Conservation (phyloP, 768 basidiomycete genomes). For the Termitomyces eurrhizus region DNA sequence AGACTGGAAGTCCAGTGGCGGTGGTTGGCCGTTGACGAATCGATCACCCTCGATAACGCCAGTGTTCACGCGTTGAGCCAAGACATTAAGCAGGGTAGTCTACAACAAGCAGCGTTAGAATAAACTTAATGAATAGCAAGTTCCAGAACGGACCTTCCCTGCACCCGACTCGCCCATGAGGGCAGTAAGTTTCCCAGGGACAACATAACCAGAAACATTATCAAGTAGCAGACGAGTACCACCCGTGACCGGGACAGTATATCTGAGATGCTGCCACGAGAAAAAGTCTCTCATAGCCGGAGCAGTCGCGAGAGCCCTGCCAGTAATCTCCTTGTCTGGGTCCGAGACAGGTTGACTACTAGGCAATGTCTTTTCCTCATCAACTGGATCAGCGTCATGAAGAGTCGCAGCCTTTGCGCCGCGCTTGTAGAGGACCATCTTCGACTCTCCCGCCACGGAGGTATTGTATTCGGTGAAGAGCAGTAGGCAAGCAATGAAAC, state of each 20-base stretch:
- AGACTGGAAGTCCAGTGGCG: slow-evolving; percentile 57
- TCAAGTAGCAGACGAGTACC: slow-evolving; percentile 54
- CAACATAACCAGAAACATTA: slow-evolving; percentile 75
- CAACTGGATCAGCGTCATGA: slow-evolving; percentile 28
- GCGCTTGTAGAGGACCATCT: slow-evolving; percentile 64
- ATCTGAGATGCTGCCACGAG: slow-evolving; percentile 74
- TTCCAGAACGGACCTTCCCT: slow-evolving; percentile 34
- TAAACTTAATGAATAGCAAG: background rate
- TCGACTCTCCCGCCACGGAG: slow-evolving; percentile 29
- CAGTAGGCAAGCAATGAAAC: slow-evolving; percentile 55
- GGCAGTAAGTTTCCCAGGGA: slow-evolving; percentile 77
- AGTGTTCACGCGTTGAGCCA: slow-evolving; percentile 44
- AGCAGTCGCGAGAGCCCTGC: slow-evolving; percentile 34
- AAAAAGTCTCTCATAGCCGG: slow-evolving; percentile 58
- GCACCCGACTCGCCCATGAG: slow-evolving; percentile 63
- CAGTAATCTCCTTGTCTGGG: slow-evolving; percentile 20
- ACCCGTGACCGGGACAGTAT: slow-evolving; percentile 53
- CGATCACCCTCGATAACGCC: slow-evolving; percentile 50
- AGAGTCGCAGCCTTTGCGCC: slow-evolving; percentile 34
- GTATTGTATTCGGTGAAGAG: slow-evolving; percentile 54
- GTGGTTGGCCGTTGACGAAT: slow-evolving; percentile 50
- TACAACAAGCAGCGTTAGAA: background rate
- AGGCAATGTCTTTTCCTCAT: slow-evolving; percentile 30
- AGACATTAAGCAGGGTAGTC: slow-evolving; percentile 58
- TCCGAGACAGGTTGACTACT: slow-evolving; percentile 7